Conservation (phyloP, 1,139 yeast genomes). For the Geotrichum fermentans region DNA sequence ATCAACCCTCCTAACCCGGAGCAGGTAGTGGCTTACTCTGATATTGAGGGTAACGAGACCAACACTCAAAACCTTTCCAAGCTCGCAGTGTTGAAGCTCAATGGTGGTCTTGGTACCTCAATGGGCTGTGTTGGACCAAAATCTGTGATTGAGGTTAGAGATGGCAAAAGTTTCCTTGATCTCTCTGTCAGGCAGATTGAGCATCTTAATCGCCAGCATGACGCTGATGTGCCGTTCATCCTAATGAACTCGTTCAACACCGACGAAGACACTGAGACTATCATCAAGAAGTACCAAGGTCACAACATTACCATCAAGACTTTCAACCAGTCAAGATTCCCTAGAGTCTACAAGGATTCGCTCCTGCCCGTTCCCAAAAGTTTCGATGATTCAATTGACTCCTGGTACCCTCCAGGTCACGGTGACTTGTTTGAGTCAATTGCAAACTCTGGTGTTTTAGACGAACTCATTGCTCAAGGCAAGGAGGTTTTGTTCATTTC, state of each 20-base stretch:
- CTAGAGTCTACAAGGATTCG: conserved; percentile 92
- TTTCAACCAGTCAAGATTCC: conserved; percentile 94
- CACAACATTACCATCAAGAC: conserved; percentile 94
- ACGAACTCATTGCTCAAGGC: conserved; percentile 84
- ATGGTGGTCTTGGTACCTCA: conserved; percentile 97
- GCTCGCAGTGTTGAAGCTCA: conserved; percentile 89
- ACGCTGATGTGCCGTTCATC: conserved; percentile 89
- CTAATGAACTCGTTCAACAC: conserved; percentile 98
- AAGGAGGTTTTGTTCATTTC: conserved; percentile 93
- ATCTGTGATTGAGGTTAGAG: conserved; percentile 96
- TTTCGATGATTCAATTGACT: conserved; percentile 67
- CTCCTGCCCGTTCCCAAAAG: conserved; percentile 86
- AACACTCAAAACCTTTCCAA: conserved; percentile 59
- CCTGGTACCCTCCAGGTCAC: conserved; percentile 99
- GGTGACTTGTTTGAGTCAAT: conserved; percentile 94
- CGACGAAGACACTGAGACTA: conserved; percentile 89
- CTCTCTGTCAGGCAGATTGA: conserved; percentile 95
- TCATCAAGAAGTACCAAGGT: conserved; percentile 93
- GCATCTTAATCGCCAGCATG: conserved; percentile 83
- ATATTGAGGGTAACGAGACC: conserved; percentile 35
- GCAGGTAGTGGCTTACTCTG: conserved; percentile 77
- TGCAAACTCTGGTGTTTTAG: conserved; percentile 87
- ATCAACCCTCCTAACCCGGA: conserved; percentile 83
- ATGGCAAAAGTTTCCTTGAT: conserved; percentile 94
- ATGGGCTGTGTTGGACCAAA: conserved; percentile 99